Evolutionary conservation across 768 basidiomycete genomes (phyloP).

Genomic region (Leccinellum luteum): DNA sequence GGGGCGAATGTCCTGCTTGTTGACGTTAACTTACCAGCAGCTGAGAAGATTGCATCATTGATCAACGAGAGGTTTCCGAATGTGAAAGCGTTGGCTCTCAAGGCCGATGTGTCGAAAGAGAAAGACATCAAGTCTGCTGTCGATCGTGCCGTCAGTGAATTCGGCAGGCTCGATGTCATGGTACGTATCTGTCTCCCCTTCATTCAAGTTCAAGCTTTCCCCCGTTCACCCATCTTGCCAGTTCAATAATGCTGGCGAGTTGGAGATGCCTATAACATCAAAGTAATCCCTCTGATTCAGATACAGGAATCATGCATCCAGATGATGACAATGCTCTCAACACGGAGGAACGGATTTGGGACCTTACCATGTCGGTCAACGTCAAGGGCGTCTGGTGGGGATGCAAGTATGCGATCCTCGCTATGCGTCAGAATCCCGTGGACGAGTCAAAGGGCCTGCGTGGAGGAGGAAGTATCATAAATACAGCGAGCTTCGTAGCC

Average conservation of each 20-base stretch:
- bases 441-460: constrained; percentile 80
- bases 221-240: constrained; percentile 29
- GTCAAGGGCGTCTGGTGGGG: constrained; percentile 99
- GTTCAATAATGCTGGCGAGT: constrained; percentile 90
- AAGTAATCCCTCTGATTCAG: background rate
- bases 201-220: background rate
- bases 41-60: constrained; percentile 59
- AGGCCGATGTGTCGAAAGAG: constrained; percentile 89
- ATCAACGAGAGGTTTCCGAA: constrained; percentile 68
- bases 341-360: constrained; percentile 97
- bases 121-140: constrained; percentile 80
- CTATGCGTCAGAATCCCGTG: constrained; percentile 90
- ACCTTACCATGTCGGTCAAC: constrained; percentile 89
- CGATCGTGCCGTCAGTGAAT: constrained; percentile 72
- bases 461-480: constrained; percentile 90
- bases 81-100: constrained; percentile 64
- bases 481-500: constrained; percentile 97
- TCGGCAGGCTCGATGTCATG: constrained; percentile 95
- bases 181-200: constrained; percentile 40
- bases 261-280: background rate
- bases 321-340: constrained; percentile 92
- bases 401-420: constrained; percentile 94
- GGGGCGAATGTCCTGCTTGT: constrained; percentile 88
- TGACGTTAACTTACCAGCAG: constrained; percentile 81
- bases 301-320: constrained; percentile 94